Conservation (phyloP, 202 grass and related monocot genomes). For the Digitaria exilis region DNA sequence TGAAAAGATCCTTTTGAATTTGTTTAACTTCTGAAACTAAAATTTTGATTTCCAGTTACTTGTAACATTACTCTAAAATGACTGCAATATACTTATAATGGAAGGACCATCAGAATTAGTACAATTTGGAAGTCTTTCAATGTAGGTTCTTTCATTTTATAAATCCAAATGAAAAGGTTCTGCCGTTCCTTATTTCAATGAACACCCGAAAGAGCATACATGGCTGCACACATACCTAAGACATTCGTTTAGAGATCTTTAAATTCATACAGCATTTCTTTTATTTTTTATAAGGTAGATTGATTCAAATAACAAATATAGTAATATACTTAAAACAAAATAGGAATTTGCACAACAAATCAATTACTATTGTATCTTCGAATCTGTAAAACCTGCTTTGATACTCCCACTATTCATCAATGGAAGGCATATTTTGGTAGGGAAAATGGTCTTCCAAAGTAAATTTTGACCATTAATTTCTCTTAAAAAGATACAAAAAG, state of each 20-base stretch:
- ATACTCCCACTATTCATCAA: not conserved
- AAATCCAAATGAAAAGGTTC: not conserved
- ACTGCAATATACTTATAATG: not conserved
- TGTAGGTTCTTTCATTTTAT: not conserved
- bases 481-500: too few species aligned
- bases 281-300: not conserved
- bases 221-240: not conserved
- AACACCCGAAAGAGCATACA: not conserved
- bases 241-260: not conserved
- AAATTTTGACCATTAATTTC: not conserved
- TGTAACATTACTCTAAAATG: not conserved
- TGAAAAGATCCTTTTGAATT: not conserved
- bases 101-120: not conserved
- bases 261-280: not conserved
- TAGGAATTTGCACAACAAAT: not conserved
- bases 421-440: not conserved
- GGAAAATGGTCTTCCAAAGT: not conserved
- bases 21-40: not conserved
- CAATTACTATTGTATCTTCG: not conserved
- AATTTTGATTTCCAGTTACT: not conserved
- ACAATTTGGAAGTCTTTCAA: not conserved
- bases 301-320: not conserved
- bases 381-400: not conserved
- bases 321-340: not conserved
- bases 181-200: not conserved